These are phyloP conservation scores for Lactifluus subvellereus DNA, from an alignment of 768 basidiomycete genomes.

Conservation along the genomic window DNA sequence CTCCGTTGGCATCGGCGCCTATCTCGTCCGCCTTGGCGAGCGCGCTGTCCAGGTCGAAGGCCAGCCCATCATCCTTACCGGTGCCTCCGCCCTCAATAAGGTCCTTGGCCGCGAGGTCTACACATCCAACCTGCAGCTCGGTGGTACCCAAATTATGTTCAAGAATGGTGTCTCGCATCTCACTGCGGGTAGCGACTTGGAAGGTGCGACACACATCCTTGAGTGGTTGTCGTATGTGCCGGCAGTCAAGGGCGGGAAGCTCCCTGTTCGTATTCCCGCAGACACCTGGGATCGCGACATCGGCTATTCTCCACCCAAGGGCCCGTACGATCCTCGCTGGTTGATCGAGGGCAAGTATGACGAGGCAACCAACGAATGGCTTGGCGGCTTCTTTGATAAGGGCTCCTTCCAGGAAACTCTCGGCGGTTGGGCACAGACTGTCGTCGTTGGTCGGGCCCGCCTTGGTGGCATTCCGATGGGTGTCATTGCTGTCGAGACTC, in stretches of 20 bases:
- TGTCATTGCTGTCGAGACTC: slow-evolving; percentile 96
- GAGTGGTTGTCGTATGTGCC: slow-evolving; percentile 96
- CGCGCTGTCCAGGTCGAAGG: slow-evolving; percentile 98
- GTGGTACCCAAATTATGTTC: slow-evolving; percentile 99
- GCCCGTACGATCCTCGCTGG: slow-evolving; percentile 95
- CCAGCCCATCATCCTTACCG: slow-evolving; percentile 98
- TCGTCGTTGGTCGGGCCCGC: slow-evolving; percentile 93
- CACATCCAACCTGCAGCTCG: slow-evolving; percentile 96
- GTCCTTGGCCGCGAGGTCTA: slow-evolving; percentile 98
- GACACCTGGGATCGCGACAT: slow-evolving; percentile 94
- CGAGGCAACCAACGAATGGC: slow-evolving; percentile 68
- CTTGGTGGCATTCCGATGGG: slow-evolving; percentile 96
- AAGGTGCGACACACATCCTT: slow-evolving; percentile 90
- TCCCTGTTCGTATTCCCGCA: slow-evolving; percentile 68
- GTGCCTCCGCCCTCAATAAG: slow-evolving; percentile 95
- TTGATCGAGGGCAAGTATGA: slow-evolving; percentile 94
- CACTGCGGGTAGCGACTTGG: slow-evolving; percentile 89
- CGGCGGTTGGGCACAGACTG: slow-evolving; percentile 98
- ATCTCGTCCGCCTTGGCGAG: slow-evolving; percentile 96
- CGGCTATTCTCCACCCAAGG: slow-evolving; percentile 85
- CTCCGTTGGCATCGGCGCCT: slow-evolving; percentile 98
- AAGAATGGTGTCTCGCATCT: slow-evolving; percentile 99
- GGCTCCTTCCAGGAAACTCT: slow-evolving; percentile 98
- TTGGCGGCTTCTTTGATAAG: slow-evolving; percentile 93
- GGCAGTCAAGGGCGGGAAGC: slow-evolving; percentile 66